Percentiles rank a stretch among this genome's conserved stretches.
These are phyloP conservation scores for Pulveroboletus sp. DNA, from an alignment of 768 basidiomycete species.

Conservation along the genomic window DNA sequence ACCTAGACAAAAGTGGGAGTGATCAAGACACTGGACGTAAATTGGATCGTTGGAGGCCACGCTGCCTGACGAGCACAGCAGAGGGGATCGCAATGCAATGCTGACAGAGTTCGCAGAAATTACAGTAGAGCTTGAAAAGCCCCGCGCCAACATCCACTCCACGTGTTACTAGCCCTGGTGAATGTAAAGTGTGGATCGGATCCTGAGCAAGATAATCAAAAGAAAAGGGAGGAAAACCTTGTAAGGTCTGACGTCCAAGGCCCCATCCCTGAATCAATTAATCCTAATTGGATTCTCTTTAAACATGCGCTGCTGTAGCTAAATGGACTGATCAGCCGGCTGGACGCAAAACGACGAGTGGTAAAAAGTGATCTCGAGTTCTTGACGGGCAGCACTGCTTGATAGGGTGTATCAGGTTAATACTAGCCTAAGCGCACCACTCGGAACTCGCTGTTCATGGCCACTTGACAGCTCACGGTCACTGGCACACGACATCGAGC, in stretches of 20 bases:
- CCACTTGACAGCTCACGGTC: no score
- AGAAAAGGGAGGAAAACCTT: neutral
- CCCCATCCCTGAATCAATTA: constrained; percentile 2
- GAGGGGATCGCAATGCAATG: neutral
- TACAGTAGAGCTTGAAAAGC: neutral
- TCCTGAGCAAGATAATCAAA: neutral
- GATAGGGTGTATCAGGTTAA: no score
- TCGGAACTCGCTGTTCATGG: no score
- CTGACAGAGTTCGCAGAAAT: neutral
- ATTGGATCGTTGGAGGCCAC: constrained; percentile 19
- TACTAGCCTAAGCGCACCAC: no score
- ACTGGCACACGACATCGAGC: no score
- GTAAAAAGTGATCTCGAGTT: neutral
- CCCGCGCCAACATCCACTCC: neutral
- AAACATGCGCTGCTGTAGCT: neutral
- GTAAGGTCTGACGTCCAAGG: neutral
- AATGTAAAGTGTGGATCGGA: neutral
- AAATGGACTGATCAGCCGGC: neutral
- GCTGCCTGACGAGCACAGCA: constrained; percentile 7
- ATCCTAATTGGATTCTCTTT: constrained; percentile 13
- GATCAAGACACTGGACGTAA: constrained; percentile 24
- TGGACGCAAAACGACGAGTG: neutral
- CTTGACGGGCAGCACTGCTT: neutral
- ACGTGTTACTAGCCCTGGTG: neutral
- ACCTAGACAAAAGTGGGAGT: constrained; percentile 9